A percentile compares a stretch with the other conserved stretches of the same genome.
Conservation (phyloP, 1,284 basidiomycete species). For the Leccinum huronense region DNA sequence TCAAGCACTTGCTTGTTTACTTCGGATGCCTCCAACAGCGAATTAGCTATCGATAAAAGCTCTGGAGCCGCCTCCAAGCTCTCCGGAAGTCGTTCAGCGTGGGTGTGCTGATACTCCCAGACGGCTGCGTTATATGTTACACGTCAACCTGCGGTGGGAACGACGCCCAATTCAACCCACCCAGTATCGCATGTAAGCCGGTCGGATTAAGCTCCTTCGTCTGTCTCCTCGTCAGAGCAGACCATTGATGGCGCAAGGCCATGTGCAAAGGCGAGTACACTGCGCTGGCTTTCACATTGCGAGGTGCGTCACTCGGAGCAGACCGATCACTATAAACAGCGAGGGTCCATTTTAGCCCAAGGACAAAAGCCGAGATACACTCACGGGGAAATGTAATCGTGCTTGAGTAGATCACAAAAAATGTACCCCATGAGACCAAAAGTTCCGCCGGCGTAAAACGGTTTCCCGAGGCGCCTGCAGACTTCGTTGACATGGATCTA, state of each 20-base stretch:
- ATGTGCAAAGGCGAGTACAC: conserved; percentile 63
- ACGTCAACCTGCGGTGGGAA: conserved; percentile 17
- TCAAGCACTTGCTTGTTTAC: conserved; percentile 69
- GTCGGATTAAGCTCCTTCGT: conserved; percentile 79
- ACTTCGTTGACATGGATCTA: conserved; percentile 72
- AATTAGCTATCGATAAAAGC: conserved; percentile 60
- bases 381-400: conserved; percentile 83
- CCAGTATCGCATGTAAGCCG: conserved; percentile 67
- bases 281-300: conserved; percentile 61
- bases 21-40: conserved; percentile 58
- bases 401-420: conserved; percentile 87
- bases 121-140: conserved; percentile 51
- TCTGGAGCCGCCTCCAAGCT: conserved; percentile 50
- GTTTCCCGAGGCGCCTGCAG: conserved; percentile 68
- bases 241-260: conserved; percentile 72
- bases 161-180: conserved; percentile 43
- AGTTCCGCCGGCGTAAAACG: conserved; percentile 86
- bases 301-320: conserved; percentile 59
- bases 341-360: conserved; percentile 16
- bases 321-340: conserved; percentile 55
- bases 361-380: conserved; percentile 31
- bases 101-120: conserved; percentile 76
- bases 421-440: conserved; percentile 94
- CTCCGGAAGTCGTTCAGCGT: conserved; percentile 58
- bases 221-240: conserved; percentile 63